A percentile compares a stretch with the other conserved stretches of the same genome.
Evolutionary conservation across 306 rosid genomes (phyloP).

Genomic region (Prinsepia uniflora): DNA sequence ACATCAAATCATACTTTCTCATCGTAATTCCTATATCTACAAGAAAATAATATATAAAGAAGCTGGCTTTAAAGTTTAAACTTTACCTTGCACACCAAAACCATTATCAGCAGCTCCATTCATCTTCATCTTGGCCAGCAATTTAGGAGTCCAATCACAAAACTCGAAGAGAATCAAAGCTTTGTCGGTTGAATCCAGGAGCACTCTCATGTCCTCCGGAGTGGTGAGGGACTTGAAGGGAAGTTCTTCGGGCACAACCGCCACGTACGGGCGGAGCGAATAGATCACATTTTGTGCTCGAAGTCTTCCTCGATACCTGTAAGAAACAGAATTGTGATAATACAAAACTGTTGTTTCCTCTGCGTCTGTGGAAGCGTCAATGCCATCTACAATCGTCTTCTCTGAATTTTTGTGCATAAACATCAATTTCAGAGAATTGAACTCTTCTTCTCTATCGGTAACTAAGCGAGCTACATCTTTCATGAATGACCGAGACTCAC

Average conservation of each 20-base stretch:
- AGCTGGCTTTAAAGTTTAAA: background rate
- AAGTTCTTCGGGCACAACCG: constrained; percentile 43
- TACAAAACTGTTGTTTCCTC: constrained; percentile 51
- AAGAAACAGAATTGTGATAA: constrained; percentile 60
- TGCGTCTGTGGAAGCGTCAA: constrained; percentile 45
- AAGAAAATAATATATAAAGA: too few relatives aligned
- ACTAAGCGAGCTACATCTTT: constrained; percentile 40
- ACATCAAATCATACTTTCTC: background rate
- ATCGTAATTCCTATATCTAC: background rate
- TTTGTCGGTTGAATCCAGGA: constrained; percentile 66
- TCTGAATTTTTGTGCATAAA: constrained; percentile 50
- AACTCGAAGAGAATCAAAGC: constrained; percentile 71
- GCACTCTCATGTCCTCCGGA: constrained; percentile 40
- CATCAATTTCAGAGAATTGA: constrained; percentile 54
- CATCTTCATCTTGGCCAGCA: constrained; percentile 40
- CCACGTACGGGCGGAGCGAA: constrained; percentile 44
- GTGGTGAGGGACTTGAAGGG: constrained; percentile 47
- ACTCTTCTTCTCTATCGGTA: constrained; percentile 28
- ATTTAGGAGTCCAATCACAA: constrained; percentile 73
- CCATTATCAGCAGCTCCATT: constrained; percentile 41
- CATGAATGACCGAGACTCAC: constrained; percentile 80
- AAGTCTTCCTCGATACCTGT: constrained; percentile 68
- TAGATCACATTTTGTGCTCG: constrained; percentile 43
- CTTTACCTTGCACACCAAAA: constrained; percentile 39
- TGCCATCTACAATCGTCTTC: constrained; percentile 53